A percentile compares a stretch with the other conserved stretches of the same genome.
Evolutionary conservation across 2,329 filamentous ascomycete genomes (phyloP).

Genomic region (Fusarium sp.): DNA sequence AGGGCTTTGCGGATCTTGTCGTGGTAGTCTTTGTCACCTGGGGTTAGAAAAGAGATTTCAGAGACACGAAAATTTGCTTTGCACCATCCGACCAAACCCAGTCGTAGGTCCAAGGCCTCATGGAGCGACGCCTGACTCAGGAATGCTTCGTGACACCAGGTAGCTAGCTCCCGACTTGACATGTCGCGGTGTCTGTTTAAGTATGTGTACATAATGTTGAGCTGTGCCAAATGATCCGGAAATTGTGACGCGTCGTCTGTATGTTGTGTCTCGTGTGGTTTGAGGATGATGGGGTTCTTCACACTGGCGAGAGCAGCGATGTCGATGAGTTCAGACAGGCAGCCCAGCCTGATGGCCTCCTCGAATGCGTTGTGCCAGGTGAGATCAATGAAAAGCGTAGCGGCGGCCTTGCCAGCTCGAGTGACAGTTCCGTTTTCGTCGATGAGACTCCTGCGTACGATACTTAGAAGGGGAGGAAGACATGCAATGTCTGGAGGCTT

Average conservation of each 20-base stretch:
- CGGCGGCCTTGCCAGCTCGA: neutral
- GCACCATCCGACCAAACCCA: neutral
- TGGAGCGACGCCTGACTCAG: neutral
- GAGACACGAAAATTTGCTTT: neutral
- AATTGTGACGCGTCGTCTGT: neutral
- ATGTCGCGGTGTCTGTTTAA: neutral
- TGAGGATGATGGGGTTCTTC: neutral
- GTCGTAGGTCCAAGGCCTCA: neutral
- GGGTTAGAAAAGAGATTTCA: neutral
- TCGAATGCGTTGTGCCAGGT: neutral
- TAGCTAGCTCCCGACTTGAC: neutral
- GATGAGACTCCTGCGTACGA: neutral
- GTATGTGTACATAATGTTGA: neutral
- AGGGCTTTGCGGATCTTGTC: neutral
- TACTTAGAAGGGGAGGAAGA: neutral
- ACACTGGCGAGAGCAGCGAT: neutral
- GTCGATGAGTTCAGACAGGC: neutral
- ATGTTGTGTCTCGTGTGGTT: neutral
- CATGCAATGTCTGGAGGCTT: neutral
- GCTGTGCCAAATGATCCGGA: neutral
- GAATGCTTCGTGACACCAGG: neutral
- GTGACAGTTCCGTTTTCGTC: neutral
- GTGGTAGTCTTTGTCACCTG: neutral
- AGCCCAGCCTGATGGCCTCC: neutral
- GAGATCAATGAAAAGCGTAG: neutral